Percentiles rank a stretch among this genome's conserved stretches.
Evolutionary conservation across 805 yeast species (phyloP).

Genomic region (Lipomyces kockii): DNA sequence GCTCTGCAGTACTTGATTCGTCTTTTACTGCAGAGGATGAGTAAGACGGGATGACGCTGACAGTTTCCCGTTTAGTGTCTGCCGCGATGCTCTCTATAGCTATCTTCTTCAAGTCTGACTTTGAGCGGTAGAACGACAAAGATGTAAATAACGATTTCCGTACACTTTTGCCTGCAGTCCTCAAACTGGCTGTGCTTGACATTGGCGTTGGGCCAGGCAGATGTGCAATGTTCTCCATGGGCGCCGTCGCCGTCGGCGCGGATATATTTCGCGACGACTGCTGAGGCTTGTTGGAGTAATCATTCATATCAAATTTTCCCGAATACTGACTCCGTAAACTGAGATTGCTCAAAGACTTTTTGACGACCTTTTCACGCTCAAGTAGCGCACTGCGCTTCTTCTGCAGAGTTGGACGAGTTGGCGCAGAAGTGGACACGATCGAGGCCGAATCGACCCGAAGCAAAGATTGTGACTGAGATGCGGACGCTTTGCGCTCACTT

Average conservation of each 20-base stretch:
- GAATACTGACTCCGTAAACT: constrained; percentile 31
- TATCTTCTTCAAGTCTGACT: constrained; percentile 2
- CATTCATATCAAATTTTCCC: constrained; percentile 8
- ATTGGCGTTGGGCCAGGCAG: not conserved
- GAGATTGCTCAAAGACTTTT: constrained; percentile 32
- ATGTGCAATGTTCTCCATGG: constrained; percentile 4
- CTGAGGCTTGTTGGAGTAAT: constrained; percentile 1
- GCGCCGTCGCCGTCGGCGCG: not conserved
- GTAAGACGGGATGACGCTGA: not conserved
- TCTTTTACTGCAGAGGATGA: not conserved
- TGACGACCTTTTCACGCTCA: constrained; percentile 33
- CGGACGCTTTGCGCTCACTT: not conserved
- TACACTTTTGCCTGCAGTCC: constrained; percentile 8
- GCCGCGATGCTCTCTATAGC: not conserved
- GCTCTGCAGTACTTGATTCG: not conserved
- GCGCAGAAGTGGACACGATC: not conserved
- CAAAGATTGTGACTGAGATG: not conserved
- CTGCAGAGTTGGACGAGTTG: constrained; percentile 9
- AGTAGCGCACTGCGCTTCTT: constrained; percentile 34
- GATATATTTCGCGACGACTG: not conserved
- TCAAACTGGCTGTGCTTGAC: constrained; percentile 7
- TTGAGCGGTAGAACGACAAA: constrained; percentile 20
- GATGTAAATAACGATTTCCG: constrained; percentile 16
- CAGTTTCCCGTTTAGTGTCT: not conserved
- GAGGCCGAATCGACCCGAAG: not conserved